Evolutionary conservation across 129 eudicot genomes (phyloP), one percentile per base, ranked within the genome.

Genomic region (Pulicaria dysenterica): DNA sequence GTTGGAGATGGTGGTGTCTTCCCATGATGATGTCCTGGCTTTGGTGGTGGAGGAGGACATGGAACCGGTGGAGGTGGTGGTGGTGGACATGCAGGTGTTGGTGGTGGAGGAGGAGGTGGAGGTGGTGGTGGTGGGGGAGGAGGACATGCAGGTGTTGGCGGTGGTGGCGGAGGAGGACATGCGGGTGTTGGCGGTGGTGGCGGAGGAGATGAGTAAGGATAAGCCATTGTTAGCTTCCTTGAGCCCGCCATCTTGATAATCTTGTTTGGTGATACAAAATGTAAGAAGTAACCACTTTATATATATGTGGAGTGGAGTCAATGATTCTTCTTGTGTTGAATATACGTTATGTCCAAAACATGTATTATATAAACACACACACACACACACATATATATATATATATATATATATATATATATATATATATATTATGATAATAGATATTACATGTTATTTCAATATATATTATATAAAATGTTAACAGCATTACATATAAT

Each of bases 151-250:
- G 64, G 79, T 16, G 61, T 46, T 64, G 83, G 79, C 3, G 79
- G 78, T 9, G 81, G 66, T 5, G 81, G 76, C 7, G 76, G 80
- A 1, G 75, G 80, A 44, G 69, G 77, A 17, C 77, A 69, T 42
- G 72, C 82, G 9, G 69, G 79, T 19, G 75, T 48, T 73, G 75
- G 79, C 38, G 83, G 76, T 6, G 83, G 83, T 64, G 83, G 79
- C 3, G 83, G 83, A 6, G 89, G 89, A 70, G 89, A 79, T 38
- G 48, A 72, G 53, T 82, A 85, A 53, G 84, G 81, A 61, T 85
- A 82, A 60, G 82, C 86, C 7, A 47, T 61, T 0, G 16, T 48
- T 44, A 79, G 58, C 7, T 79, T 79, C 57, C 83, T 79, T 73
- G 79, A 73, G 58, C 72, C 58, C 13, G 45, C 72, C 72, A 77